Evolutionary conservation across 441 rosid species (phyloP), one percentile per base, ranked within the genome.

Genomic region (Daphne laureola): DNA sequence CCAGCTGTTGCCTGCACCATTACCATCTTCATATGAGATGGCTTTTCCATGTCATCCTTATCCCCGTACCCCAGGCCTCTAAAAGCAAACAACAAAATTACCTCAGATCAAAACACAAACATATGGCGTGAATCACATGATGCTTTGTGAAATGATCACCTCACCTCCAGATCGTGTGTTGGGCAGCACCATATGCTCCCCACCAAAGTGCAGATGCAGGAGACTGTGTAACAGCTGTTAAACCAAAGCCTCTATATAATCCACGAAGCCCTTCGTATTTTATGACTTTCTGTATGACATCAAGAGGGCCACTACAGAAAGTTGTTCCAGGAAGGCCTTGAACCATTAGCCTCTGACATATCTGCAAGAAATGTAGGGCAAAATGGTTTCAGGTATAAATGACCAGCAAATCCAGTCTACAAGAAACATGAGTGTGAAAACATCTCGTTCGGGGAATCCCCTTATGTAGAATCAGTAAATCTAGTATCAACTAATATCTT

Each of bases 201-300:
- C 93, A 84, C 93, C 93, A 84, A 57, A 82, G 78, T 12, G 89
- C 93, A 55, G 78, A 72, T 44, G 81, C 84, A 5, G 86, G 86
- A 44, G 84, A 69, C 60, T 72, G 80, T 8, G 79, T 73, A 17
- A 80, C 50, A 43, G 64, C 77, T 3, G 86, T 77, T 43, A 82
- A 71, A 18, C 89, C 84, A 59, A 84, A 82, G 43, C 89, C 89
- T 64, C 89, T 69, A 53, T 76, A 84, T 61, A 84, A 21, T 26
- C 86, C 93, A 41, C 86, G 72, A 5, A 84, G 23, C 15, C 83
- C 84, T 66, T 84, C 83, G 2, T 58, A 46, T 55, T 67, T 72
- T 21, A 63, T 62, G 46, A 84, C 78, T 58, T 74, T 79, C 5
- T 43, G 54, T 11, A 66, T 59, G 6, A 74, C 87, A 67, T 77